Evolutionary conservation across 192 early-diverging fungal genomes (phyloP), one percentile per base, ranked within the genome.

Genomic region (Geranomyces michiganensis): DNA sequence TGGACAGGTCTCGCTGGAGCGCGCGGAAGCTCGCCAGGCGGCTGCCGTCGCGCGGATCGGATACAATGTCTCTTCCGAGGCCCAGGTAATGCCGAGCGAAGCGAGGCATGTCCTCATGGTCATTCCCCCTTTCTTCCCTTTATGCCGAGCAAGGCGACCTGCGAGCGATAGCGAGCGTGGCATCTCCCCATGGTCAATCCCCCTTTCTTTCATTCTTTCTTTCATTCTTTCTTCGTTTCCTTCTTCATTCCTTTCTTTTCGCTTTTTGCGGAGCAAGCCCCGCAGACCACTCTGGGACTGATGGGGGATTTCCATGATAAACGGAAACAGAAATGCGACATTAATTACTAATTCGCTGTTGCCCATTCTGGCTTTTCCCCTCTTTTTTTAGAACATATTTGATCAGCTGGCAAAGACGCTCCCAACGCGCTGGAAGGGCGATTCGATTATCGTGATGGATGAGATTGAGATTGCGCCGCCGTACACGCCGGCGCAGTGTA

Each of bases 371-470:
- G 29, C 41, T n/a, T 26, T 14, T 1, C 36, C 3, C 36, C n/a
- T n/a, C 46, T 55, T n/a, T n/a, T n/a, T 48, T 21, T 60, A 84
- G 78, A 46, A 53, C 56, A 73, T 84, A 17, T 86, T 86, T 75
- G 78, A 86, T 56, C 77, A 78, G 15, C 68, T 86, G n/a, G 59
- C 75, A 30, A 84, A 84, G 64, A 86, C 85, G 14, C 41, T 82
- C n/a, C 78, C 80, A 6, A 76, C 76, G 22, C 27, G 59, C 51
- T 86, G 85, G 85, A 65, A 79, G 36, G 70, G 76, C 27, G 62
- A 43, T 19, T 48, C 75, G 13, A 86, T 86, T 41, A 56, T 86
- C 26, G 77, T 86, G 24, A 77, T 84, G 77, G 79, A 84, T 58
- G 74, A 82, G 61, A 80, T 86, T 24, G 56, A 76, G 44, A 84